Percentiles rank a stretch among this genome's conserved stretches.
Conservation (phyloP, 352 stramenopile genomes). For the Globisporangium spiculum region DNA sequence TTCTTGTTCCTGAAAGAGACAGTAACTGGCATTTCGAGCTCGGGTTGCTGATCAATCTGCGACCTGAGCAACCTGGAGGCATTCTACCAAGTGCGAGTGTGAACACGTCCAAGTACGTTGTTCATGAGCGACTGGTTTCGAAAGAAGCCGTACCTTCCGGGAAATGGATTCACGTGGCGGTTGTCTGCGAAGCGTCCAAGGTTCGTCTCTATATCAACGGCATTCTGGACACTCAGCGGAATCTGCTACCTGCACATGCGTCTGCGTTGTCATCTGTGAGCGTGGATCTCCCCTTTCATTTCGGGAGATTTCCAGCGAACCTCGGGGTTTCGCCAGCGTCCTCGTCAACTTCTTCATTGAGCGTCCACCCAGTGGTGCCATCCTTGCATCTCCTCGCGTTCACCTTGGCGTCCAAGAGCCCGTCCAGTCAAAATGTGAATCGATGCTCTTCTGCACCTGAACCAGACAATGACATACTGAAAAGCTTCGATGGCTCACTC, state of each 20-base stretch:
- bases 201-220: slow-evolving; percentile 91
- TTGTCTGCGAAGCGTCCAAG: slow-evolving; percentile 86
- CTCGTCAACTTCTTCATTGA: neutral
- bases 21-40: slow-evolving; percentile 60
- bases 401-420: slow-evolving; percentile 6
- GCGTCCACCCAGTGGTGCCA: neutral
- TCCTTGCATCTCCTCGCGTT: slow-evolving; percentile 6
- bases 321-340: neutral
- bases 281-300: slow-evolving; percentile 52
- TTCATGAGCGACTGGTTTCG: slow-evolving; percentile 63
- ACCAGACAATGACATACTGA: slow-evolving; percentile 10
- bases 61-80: neutral
- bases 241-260: slow-evolving; percentile 35
- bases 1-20: slow-evolving; percentile 43
- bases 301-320: slow-evolving; percentile 30
- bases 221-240: slow-evolving; percentile 78
- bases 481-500: slow-evolving; percentile 81
- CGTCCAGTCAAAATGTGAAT: neutral
- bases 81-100: neutral
- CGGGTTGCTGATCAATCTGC: slow-evolving; percentile 29
- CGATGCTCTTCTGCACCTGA: neutral
- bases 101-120: slow-evolving; percentile 1
- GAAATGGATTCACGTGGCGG: slow-evolving; percentile 82
- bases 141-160: slow-evolving; percentile 66
- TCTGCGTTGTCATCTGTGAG: slow-evolving; percentile 25